A percentile compares a stretch with the other conserved stretches of the same genome.
phyloP scores from a whole-genome alignment of 1,284 basidiomycete species.

The Ceraceosorus guamensis region DNA sequence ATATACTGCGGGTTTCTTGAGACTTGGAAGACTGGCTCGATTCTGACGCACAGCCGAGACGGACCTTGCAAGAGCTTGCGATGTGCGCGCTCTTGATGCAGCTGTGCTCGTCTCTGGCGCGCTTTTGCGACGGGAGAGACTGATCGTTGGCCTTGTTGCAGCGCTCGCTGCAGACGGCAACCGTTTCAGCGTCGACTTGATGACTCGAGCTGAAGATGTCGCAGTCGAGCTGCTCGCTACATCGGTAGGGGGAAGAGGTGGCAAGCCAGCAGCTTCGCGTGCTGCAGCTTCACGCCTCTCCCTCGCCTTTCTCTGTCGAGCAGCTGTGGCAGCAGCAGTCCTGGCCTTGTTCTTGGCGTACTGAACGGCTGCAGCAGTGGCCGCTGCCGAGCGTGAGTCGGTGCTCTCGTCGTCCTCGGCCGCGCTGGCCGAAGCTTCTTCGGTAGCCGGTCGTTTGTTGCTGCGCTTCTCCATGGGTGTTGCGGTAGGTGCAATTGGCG shows the following conservation, averaged over 20 bases:
- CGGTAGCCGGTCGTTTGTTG: neutral
- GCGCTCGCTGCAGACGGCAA: too few relatives aligned
- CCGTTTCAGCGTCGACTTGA: too few relatives aligned
- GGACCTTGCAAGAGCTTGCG: too few relatives aligned
- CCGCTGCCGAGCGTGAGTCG: neutral
- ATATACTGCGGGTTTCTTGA: neutral
- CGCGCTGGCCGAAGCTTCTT: neutral
- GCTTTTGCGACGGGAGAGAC: neutral
- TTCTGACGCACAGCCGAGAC: too few relatives aligned
- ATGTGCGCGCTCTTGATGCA: neutral
- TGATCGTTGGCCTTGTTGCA: neutral
- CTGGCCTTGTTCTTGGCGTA: too few relatives aligned
- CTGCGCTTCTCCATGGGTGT: too few relatives aligned
- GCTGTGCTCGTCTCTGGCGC: neutral
- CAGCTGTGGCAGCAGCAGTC: neutral
- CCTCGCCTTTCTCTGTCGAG: neutral
- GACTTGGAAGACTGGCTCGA: neutral
- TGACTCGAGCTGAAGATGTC: too few relatives aligned
- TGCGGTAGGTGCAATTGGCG: too few relatives aligned
- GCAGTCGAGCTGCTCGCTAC: neutral
- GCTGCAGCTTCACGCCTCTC: too few relatives aligned
- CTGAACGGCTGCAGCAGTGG: neutral
- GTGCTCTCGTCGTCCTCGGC: neutral
- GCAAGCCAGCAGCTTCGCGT: too few relatives aligned
- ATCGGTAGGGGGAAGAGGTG: neutral